Evolutionary conservation across 2,329 filamentous ascomycete species (phyloP), one percentile per base, ranked within the genome.

Genomic region (Tricladium varicosporioides): DNA sequence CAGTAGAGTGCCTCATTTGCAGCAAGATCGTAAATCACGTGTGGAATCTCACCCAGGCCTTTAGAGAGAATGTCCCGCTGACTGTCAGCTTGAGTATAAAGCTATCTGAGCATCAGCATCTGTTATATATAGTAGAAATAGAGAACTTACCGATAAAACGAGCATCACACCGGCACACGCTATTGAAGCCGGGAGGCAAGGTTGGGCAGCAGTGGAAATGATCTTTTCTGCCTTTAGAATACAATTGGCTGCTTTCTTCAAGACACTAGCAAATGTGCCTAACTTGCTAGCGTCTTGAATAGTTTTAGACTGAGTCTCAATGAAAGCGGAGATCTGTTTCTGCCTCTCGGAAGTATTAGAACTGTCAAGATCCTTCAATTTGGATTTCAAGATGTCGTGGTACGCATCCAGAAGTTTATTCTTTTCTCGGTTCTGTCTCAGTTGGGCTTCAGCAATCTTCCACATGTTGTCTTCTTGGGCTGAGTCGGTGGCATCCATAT

Each of bases 381-480:
- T 40, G 22, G 31, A 51, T 51, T 40, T 51, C 32, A 51, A 40
- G 48, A 51, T 51, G 9, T 51, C 32, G 48, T 51, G 7, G 18
- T 36, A 51, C 32, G 48, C 48, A 51, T 40, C 48, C 11, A 51
- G 48, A 51, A 51, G 48, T 51, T 51, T 33, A 9, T 51, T 51
- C 48, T 36, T 51, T 51, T 51, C 18, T 33, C 40, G 8, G 32
- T 51, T 32, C 48, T 18, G 48, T 51, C 48, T 51, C 32, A 51
- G 32, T 51, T 51, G 48, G 48, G 48, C 48, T 51, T 51, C 48
- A 19, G 48, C 48, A 51, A 51, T 51, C 48, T 51, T 51, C 48
- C 48, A 51, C 48, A 51, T 51, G 48, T 40, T 19, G 48, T 51
- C 31, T 51, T 51, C 48, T 51, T 51, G 48, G 32, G 27, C 48